A percentile compares a stretch with the other conserved stretches of the same genome.
These are phyloP conservation scores for Paramarasmius palmivorus DNA, from an alignment of 1,284 basidiomycete genomes.

Conservation along the genomic window DNA sequence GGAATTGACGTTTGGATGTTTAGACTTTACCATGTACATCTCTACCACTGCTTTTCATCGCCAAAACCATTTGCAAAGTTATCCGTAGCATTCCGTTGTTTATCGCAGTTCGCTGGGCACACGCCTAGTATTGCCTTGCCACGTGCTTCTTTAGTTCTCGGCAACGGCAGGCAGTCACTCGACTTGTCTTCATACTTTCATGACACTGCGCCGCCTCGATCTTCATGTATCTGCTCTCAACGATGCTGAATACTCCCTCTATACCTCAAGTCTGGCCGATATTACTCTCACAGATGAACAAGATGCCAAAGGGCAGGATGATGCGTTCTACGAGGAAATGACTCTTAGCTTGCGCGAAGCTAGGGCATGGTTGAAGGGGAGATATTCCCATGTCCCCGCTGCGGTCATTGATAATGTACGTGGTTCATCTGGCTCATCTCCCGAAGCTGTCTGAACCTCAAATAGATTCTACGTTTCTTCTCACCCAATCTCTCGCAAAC, in stretches of 20 bases:
- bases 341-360: conserved; percentile 61
- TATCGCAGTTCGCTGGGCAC: no score
- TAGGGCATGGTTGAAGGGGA: conserved; percentile 72
- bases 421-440: conserved; percentile 11
- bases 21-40: no score
- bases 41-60: no score
- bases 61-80: no score
- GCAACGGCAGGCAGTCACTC: background rate
- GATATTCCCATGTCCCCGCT: conserved; percentile 55
- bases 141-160: background rate
- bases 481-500: conserved; percentile 48
- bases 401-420: conserved; percentile 61
- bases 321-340: conserved; percentile 51
- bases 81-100: no score
- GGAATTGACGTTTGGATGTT: no score
- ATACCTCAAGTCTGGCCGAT: conserved; percentile 60
- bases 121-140: no score
- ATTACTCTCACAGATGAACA: conserved; percentile 42
- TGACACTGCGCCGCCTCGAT: conserved; percentile 51
- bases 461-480: conserved; percentile 68
- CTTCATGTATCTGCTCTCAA: conserved; percentile 75
- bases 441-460: conserved; percentile 7
- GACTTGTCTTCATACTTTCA: conserved; percentile 4
- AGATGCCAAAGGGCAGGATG: conserved; percentile 31
- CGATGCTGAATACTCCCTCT: conserved; percentile 66